Percentiles rank a stretch among this genome's conserved stretches.
These are phyloP conservation scores for Penicillium riverlandense DNA, from an alignment of 495 filamentous ascomycete species.

Conservation along the genomic window DNA sequence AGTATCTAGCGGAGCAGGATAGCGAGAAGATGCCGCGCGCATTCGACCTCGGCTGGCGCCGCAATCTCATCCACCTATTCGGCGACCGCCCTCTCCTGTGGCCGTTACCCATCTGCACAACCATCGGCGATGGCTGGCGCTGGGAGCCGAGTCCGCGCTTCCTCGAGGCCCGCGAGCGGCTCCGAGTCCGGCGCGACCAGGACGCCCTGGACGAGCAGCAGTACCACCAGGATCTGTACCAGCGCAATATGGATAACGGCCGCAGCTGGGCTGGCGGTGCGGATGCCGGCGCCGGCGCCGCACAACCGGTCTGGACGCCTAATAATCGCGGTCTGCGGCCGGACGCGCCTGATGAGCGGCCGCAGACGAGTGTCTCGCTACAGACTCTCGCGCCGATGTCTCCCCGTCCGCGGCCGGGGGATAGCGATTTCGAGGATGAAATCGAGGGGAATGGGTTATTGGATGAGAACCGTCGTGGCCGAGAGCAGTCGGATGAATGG, in stretches of 20 bases:
- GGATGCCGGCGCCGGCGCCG: slow-evolving; percentile 1
- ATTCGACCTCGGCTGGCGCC: slow-evolving; percentile 77
- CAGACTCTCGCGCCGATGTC: slow-evolving; percentile 42
- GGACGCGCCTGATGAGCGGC: slow-evolving; percentile 35
- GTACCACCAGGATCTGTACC: slow-evolving; percentile 31
- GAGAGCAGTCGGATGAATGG: slow-evolving; percentile 32
- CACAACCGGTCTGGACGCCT: slow-evolving; percentile 16
- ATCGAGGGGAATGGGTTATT: slow-evolving; percentile 19
- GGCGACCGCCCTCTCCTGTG: slow-evolving; percentile 64
- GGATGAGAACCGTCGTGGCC: slow-evolving; percentile 5
- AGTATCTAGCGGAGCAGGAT: slow-evolving; percentile 84
- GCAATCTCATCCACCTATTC: slow-evolving; percentile 80
- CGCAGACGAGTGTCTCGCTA: slow-evolving; percentile 45
- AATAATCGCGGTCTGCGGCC: slow-evolving; percentile 41
- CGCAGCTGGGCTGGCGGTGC: slow-evolving; percentile 24
- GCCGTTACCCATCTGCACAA: slow-evolving; percentile 75
- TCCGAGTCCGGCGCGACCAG: slow-evolving; percentile 51
- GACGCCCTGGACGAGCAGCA: slow-evolving; percentile 48
- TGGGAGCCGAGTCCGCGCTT: slow-evolving; percentile 81
- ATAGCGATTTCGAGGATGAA: slow-evolving; percentile 35
- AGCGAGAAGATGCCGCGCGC: slow-evolving; percentile 81
- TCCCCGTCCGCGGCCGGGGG: slow-evolving; percentile 35
- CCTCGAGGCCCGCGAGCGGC: slow-evolving; percentile 55
- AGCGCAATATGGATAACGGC: slow-evolving; percentile 31
- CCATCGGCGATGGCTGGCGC: slow-evolving; percentile 85